Conservation (phyloP, 2,329 filamentous ascomycete species). For the Cordyceps militaris region DNA sequence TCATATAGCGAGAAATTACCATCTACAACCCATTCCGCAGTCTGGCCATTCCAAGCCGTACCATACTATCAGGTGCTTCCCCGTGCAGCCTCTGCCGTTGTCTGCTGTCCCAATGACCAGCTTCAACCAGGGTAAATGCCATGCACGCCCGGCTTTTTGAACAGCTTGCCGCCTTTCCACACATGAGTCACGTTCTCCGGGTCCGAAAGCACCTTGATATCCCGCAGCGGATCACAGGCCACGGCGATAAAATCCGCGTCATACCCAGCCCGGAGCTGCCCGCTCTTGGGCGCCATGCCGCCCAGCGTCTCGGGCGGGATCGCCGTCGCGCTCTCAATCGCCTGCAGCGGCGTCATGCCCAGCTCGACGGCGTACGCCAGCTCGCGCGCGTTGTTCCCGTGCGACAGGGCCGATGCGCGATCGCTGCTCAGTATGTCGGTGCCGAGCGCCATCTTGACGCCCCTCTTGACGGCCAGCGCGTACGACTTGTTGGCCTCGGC, state of each 20-base stretch:
- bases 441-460: constrained; percentile 40
- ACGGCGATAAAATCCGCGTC: constrained; percentile 44
- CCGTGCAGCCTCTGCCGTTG: no score
- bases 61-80: no score
- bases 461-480: constrained; percentile 33
- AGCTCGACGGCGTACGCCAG: constrained; percentile 38
- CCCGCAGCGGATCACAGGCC: constrained; percentile 33
- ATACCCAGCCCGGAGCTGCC: constrained; percentile 37
- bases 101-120: no score
- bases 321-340: constrained; percentile 43
- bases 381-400: constrained; percentile 39
- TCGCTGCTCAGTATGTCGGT: constrained; percentile 37
- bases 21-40: no score
- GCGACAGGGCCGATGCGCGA: constrained; percentile 23
- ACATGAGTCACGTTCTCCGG: constrained; percentile 37
- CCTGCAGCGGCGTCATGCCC: constrained; percentile 40
- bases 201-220: constrained; percentile 34
- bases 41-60: no score
- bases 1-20: no score
- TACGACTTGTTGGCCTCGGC: constrained; percentile 32
- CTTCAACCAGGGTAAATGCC: not conserved
- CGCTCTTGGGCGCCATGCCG: constrained; percentile 35
- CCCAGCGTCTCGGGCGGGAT: constrained; percentile 39
- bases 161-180: constrained; percentile 38
- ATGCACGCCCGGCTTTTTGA: constrained; percentile 24